Evolutionary conservation across 805 yeast genomes (phyloP).

Genomic region (Torulaspora franciscae): DNA sequence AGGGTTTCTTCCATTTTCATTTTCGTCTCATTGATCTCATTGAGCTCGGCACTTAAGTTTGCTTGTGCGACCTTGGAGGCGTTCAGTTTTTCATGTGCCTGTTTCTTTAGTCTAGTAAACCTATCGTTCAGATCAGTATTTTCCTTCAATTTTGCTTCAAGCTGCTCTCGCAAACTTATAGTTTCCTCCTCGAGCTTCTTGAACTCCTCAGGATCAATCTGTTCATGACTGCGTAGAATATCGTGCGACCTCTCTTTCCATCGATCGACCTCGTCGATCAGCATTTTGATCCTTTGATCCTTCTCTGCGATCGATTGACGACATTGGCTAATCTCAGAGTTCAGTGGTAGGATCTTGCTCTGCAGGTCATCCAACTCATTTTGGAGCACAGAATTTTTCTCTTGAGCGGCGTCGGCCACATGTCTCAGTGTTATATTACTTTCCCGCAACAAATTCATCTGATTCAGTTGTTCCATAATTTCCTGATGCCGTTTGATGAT

Average conservation of each 20-base stretch:
- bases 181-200: conserved; percentile 24
- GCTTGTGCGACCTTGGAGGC: conserved; percentile 34
- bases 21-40: conserved; percentile 33
- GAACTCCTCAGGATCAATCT: conserved; percentile 19
- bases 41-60: conserved; percentile 38
- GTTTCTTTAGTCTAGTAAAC: conserved; percentile 32
- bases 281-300: conserved; percentile 16
- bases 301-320: conserved; percentile 33
- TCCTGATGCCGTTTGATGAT: conserved; percentile 40
- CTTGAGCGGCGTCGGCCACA: conserved; percentile 39
- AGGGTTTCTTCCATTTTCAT: conserved; percentile 33
- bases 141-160: conserved; percentile 20
- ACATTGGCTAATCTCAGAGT: conserved; percentile 37
- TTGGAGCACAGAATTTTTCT: conserved; percentile 40
- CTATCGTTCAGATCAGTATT: conserved; percentile 35
- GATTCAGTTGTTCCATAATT: conserved; percentile 51
- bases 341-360: conserved; percentile 43
- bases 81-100: conserved; percentile 36
- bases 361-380: conserved; percentile 33
- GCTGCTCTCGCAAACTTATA: conserved; percentile 21
- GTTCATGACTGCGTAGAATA: conserved; percentile 21
- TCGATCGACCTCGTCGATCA: conserved; percentile 17
- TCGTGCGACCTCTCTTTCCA: conserved; percentile 22
- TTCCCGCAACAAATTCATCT: conserved; percentile 59
- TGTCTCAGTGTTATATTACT: conserved; percentile 60